phyloP scores from a whole-genome alignment of 441 rosid species.

The Omphalea diandra region DNA sequence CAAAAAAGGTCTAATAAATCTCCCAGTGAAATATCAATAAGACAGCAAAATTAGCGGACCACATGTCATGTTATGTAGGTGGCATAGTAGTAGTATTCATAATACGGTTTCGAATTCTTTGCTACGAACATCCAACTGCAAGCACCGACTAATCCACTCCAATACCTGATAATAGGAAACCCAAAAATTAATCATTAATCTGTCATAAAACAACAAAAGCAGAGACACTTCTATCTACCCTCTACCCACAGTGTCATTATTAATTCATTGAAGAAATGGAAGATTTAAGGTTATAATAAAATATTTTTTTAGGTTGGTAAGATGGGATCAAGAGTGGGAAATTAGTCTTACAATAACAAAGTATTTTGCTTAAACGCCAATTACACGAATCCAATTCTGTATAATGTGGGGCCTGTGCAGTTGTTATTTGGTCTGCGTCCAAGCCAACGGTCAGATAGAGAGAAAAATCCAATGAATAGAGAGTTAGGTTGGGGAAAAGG shows the following conservation, averaged over 20 bases:
- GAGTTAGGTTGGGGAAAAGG: constrained; percentile 55
- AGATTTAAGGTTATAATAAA: constrained; percentile 8
- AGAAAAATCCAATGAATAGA: constrained; percentile 37
- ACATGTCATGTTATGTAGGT: background rate
- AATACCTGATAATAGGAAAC: background rate
- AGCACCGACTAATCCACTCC: background rate
- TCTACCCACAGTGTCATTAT: constrained; percentile 21
- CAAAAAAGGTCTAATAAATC: background rate
- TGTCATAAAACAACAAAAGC: constrained; percentile 19
- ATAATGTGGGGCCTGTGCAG: constrained; percentile 28
- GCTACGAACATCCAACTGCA: background rate
- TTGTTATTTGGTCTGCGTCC: constrained; percentile 43
- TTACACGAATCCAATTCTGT: constrained; percentile 7
- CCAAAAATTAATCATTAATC: constrained; percentile 4
- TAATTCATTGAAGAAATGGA: constrained; percentile 12
- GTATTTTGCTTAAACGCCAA: background rate
- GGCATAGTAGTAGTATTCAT: too few species aligned
- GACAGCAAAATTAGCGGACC: background rate
- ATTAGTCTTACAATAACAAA: background rate
- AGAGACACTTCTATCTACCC: background rate
- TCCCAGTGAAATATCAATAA: background rate
- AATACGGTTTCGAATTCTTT: too few species aligned
- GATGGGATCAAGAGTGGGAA: constrained; percentile 25
- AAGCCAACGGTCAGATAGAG: constrained; percentile 46
- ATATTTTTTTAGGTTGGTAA: constrained; percentile 26